These are phyloP conservation scores for Drosera capensis DNA, from an alignment of 148 eudicot genomes.

Conservation along the genomic window DNA sequence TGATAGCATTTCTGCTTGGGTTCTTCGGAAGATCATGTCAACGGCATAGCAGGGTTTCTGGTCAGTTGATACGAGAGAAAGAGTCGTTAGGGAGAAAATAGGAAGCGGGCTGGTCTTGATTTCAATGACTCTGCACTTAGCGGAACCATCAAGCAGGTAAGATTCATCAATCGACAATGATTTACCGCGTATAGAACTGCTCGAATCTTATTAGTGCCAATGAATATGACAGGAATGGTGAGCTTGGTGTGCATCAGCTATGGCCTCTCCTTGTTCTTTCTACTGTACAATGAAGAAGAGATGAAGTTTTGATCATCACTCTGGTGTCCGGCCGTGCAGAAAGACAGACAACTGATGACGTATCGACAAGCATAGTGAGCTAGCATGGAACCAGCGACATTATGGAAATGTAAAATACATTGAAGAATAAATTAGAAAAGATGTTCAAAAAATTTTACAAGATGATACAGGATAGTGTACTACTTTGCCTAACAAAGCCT, in stretches of 20 bases:
- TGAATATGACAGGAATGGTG: slow-evolving; percentile 32
- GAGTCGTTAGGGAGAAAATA: slow-evolving; percentile 37
- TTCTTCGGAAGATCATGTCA: slow-evolving; percentile 18
- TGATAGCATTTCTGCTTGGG: slow-evolving; percentile 20
- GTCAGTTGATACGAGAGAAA: slow-evolving; percentile 43
- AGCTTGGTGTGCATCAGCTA: slow-evolving; percentile 25
- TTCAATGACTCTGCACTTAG: slow-evolving; percentile 34
- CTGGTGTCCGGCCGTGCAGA: not conserved
- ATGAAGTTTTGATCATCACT: slow-evolving; percentile 18
- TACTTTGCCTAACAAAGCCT: too few species aligned
- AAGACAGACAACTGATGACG: too few species aligned
- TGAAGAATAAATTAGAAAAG: too few species aligned
- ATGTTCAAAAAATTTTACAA: too few species aligned
- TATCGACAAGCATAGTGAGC: too few species aligned
- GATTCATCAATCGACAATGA: too few species aligned
- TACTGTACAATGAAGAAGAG: slow-evolving; percentile 20
- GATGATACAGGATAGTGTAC: too few species aligned
- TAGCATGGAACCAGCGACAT: too few species aligned
- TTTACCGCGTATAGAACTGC: too few species aligned
- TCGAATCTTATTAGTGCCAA: too few species aligned
- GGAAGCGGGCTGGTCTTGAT: slow-evolving; percentile 39
- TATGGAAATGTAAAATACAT: too few species aligned
- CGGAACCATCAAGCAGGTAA: too few species aligned
- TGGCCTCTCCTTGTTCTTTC: slow-evolving; percentile 34
- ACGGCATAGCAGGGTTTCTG: slow-evolving; percentile 18